These are phyloP conservation scores for Metarhizium rileyi DNA, from an alignment of 2,329 filamentous ascomycete genomes.

Conservation along the genomic window DNA sequence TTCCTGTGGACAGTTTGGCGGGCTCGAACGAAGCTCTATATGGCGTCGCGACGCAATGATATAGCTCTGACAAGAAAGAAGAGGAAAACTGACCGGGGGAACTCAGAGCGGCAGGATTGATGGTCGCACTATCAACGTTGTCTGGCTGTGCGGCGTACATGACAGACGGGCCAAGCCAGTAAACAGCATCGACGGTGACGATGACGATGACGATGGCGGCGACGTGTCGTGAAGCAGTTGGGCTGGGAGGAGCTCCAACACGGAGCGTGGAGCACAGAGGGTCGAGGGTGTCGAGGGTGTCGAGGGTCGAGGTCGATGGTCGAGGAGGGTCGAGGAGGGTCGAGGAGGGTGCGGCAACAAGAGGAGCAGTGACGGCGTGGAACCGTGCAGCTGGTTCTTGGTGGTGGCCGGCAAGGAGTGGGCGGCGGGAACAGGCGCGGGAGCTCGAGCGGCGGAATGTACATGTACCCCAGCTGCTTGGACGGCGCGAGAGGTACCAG, in stretches of 20 bases:
- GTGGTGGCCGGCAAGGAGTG: too few species aligned
- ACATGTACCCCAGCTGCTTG: neutral
- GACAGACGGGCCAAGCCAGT: conserved; percentile 17
- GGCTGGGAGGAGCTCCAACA: conserved; percentile 30
- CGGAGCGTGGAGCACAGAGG: too few species aligned
- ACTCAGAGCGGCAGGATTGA: conserved; percentile 82
- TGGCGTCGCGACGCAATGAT: neutral
- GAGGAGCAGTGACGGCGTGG: too few species aligned
- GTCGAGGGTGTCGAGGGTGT: too few species aligned
- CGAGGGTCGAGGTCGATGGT: too few species aligned
- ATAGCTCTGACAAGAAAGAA: neutral
- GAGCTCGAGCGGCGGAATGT: too few species aligned
- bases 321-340: too few species aligned
- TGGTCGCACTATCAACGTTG: conserved; percentile 76
- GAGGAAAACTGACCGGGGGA: conserved; percentile 52
- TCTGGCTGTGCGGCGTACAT: conserved; percentile 43
- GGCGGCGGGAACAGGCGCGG: too few species aligned
- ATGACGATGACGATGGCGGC: conserved; percentile 37
- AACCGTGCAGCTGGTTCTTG: too few species aligned
- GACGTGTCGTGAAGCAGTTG: conserved; percentile 56
- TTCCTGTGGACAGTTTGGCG: neutral
- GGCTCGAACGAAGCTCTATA: neutral
- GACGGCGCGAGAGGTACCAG: neutral
- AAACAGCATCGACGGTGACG: conserved; percentile 11
- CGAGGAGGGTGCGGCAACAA: too few species aligned